These are phyloP conservation scores for Hemisphaericaspora subhashii DNA, from an alignment of 1,139 yeast species.

Conservation along the genomic window DNA sequence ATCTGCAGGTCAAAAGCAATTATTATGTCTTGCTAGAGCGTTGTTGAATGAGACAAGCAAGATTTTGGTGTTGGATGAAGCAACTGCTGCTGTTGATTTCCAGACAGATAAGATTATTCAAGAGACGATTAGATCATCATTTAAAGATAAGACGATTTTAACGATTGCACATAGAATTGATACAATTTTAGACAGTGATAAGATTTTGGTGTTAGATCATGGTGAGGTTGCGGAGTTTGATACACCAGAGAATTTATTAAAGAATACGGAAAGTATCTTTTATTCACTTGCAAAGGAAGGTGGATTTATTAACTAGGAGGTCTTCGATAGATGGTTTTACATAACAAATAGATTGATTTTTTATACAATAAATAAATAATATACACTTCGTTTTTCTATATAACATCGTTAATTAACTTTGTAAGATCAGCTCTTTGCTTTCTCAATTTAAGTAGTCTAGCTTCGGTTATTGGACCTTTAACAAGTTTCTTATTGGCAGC, in stretches of 20 bases:
- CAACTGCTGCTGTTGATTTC: constrained; percentile 84
- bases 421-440: constrained; percentile 38
- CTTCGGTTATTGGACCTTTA: constrained; percentile 29
- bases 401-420: constrained; percentile 21
- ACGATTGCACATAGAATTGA: constrained; percentile 85
- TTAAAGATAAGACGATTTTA: constrained; percentile 65
- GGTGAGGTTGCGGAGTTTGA: constrained; percentile 76
- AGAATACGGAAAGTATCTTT: constrained; percentile 25
- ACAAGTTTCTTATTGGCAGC: constrained; percentile 47
- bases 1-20: constrained; percentile 77
- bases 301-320: constrained; percentile 16
- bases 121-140: constrained; percentile 66
- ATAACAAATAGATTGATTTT: constrained; percentile 2
- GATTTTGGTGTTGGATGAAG: constrained; percentile 75
- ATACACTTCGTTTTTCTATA: not conserved
- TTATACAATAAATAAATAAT: not conserved
- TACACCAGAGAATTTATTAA: constrained; percentile 33
- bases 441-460: constrained; percentile 32
- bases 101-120: constrained; percentile 78
- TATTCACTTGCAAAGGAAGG: constrained; percentile 35
- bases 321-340: not conserved
- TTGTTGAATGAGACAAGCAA: constrained; percentile 55
- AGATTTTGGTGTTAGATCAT: constrained; percentile 64
- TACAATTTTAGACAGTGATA: constrained; percentile 78
- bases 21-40: constrained; percentile 75